Evolutionary conservation across 257 asterid genomes (phyloP), one percentile per base, ranked within the genome.

Genomic region (Capsicum pubescens): DNA sequence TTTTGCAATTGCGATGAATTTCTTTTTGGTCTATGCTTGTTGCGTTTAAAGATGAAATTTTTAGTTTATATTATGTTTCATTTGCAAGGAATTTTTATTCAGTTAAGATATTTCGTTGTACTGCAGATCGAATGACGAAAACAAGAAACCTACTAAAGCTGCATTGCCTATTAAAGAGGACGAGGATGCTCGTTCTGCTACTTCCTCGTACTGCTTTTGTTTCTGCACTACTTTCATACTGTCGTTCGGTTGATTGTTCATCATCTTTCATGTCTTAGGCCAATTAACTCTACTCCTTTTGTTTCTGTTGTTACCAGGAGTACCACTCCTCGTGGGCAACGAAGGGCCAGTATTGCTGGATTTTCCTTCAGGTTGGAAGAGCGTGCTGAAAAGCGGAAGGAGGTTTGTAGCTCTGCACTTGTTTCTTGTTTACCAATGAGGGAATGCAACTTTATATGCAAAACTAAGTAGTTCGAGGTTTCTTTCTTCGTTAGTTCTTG

Each of bases 311-410:
- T 81, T 35, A 79, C 19, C 92, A 92, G 93, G 82, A 89, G 58
- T 72, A 88, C 91, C 52, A 89, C 94, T 77, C 89, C 91, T 54
- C 78, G 88, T 86, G 89, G 91, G 6, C 93, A 87, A 82, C 90
- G 79, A 83, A 91, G 92, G 87, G 72, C 67, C 82, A 90, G 87
- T 82, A 90, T 86, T 21, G 55, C 91, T 19, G 89, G 90, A 81
- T 95, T 93, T 88, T 90, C 98, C 19, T 94, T 82, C 84, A 89
- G 97, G 89, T 88, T 89, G 93, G 92, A 93, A 78, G 91, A 93
- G 83, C 97, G 97, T 13, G 99, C 98, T 12, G 95, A 93, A 83
- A 42, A 16, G 46, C 78, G 71, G 55, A 84, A 84, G 56, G 81
- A 82, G 84, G 79, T 82, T n/a, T 83, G 81, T 83, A 58, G 63